These are phyloP conservation scores for Metschnikowia reukaufii DNA, from an alignment of 805 yeast genomes.

Conservation along the genomic window DNA sequence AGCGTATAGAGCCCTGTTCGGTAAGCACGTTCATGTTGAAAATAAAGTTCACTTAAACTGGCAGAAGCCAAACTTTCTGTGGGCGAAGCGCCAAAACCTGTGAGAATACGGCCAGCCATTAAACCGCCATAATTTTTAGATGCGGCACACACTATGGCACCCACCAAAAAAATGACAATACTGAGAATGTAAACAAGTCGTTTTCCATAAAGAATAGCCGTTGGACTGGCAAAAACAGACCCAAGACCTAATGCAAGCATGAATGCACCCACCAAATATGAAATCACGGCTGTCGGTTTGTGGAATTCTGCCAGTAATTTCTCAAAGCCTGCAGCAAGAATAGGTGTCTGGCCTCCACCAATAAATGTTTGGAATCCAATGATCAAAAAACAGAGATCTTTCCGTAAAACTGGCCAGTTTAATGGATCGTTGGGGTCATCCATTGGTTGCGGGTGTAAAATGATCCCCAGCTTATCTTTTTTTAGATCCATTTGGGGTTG, in stretches of 20 bases:
- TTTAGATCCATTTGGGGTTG: slow-evolving; percentile 32
- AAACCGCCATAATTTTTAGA: slow-evolving; percentile 49
- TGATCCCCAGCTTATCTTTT: slow-evolving; percentile 47
- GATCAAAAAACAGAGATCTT: slow-evolving; percentile 52
- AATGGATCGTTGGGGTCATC: slow-evolving; percentile 64
- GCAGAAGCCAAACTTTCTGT: slow-evolving; percentile 61
- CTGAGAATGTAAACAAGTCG: slow-evolving; percentile 54
- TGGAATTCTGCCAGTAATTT: slow-evolving; percentile 43
- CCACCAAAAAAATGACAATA: slow-evolving; percentile 48
- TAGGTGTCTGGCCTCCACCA: slow-evolving; percentile 63
- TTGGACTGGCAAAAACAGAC: slow-evolving; percentile 55
- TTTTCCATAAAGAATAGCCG: slow-evolving; percentile 58
- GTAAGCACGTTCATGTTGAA: slow-evolving; percentile 61
- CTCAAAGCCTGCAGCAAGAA: slow-evolving; percentile 57
- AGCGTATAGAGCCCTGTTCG: slow-evolving; percentile 58
- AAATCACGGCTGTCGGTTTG: slow-evolving; percentile 39
- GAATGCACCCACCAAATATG: slow-evolving; percentile 57
- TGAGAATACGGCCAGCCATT: slow-evolving; percentile 56
- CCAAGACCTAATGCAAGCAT: slow-evolving; percentile 63
- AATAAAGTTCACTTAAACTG: slow-evolving; percentile 60
- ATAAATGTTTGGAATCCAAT: slow-evolving; percentile 59
- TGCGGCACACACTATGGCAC: slow-evolving; percentile 55
- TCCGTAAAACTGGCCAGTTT: slow-evolving; percentile 62
- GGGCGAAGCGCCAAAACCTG: slow-evolving; percentile 62
- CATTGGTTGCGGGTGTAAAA: slow-evolving; percentile 61